These are phyloP conservation scores for Amborella trichopoda DNA, from an alignment of 164 flowering plant species.

Conservation along the genomic window DNA sequence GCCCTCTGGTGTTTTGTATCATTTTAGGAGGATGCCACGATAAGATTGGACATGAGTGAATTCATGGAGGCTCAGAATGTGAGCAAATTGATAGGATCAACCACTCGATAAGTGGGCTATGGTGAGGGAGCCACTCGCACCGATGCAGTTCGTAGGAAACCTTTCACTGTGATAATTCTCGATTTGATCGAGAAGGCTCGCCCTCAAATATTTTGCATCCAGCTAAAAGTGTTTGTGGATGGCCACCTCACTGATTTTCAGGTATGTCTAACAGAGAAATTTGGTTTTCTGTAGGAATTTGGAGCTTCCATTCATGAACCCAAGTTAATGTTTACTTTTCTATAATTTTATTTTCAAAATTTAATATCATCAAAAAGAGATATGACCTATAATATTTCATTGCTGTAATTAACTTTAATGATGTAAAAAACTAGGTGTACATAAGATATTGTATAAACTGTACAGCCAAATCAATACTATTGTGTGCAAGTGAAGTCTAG, in stretches of 20 bases:
- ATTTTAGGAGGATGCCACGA: slow-evolving; percentile 63
- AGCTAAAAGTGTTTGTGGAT: slow-evolving; percentile 83
- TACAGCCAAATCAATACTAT: no score
- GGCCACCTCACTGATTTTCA: slow-evolving; percentile 88
- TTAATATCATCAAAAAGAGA: no score
- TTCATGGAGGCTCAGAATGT: slow-evolving; percentile 88
- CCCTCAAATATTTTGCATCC: slow-evolving; percentile 82
- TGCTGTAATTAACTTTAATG: no score
- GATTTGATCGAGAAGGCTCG: slow-evolving; percentile 95
- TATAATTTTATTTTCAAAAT: background rate
- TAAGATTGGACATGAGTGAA: slow-evolving; percentile 89
- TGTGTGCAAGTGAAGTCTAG: no score
- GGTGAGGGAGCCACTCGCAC: slow-evolving; percentile 79
- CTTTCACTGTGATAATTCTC: slow-evolving; percentile 65
- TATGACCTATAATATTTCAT: no score
- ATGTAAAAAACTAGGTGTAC: no score
- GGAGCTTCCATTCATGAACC: background rate
- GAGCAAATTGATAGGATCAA: slow-evolving; percentile 77
- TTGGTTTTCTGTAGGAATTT: slow-evolving; percentile 1
- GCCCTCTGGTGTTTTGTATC: background rate
- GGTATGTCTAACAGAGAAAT: slow-evolving; percentile 33
- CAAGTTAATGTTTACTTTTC: background rate
- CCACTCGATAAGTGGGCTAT: slow-evolving; percentile 89
- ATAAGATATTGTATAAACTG: no score
- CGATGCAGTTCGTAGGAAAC: slow-evolving; percentile 74